Base-by-base conservation (phyloP, 805 yeast species). In the Zygosaccharomyces pseudorouxii region DNA sequence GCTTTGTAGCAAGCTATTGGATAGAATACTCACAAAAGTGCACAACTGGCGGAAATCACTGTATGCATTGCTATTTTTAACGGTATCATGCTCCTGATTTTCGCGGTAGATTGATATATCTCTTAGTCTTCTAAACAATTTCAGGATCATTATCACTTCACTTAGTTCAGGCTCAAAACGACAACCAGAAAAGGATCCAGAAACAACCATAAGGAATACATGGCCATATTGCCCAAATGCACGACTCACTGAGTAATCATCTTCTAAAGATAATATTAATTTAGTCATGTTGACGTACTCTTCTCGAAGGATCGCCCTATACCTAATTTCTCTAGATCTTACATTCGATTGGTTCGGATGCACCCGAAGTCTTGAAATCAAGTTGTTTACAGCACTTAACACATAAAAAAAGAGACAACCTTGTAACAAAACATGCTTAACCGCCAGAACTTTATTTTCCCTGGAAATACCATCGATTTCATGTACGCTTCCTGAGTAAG, bases 281-380 rank as follows among this genome's bases (percentile, higher is more conserved):
- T 41, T 31, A 4, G 56, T 51, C 49, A 48, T 51, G 6, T 48
- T 36, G 7, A 41, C 38, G 57, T 59, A 59, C 8, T 39, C 45
- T 3, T 33, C 22, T 29, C 55, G 55, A 5, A 49, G 45, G 11
- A 47, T 31, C 6, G 35, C 35, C 12, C 46, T 47, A 35, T 42
- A 51, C 8, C 20, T 10, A 3, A 19, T 29, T 30, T 49, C 27
- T 10, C 40, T 45, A 3, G 43, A 46, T 22, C 35, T 29, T 4
- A 53, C 29, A 20, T n/a, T 25, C n/a, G 52, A 22, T 14, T 49
- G 45, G 22, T 47, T 48, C 10, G 57, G 52, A 20, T 20, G 38
- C 20, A 42, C 43, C 8, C 51, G 40, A 11, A 60, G 52, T 42
- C 65, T 56, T n/a, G 63, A 50, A 14, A 58, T 48, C 12, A 62